A percentile compares a stretch with the other conserved stretches of the same genome.
Conservation (phyloP, 345 rosid genomes). For the Populus alba region DNA sequence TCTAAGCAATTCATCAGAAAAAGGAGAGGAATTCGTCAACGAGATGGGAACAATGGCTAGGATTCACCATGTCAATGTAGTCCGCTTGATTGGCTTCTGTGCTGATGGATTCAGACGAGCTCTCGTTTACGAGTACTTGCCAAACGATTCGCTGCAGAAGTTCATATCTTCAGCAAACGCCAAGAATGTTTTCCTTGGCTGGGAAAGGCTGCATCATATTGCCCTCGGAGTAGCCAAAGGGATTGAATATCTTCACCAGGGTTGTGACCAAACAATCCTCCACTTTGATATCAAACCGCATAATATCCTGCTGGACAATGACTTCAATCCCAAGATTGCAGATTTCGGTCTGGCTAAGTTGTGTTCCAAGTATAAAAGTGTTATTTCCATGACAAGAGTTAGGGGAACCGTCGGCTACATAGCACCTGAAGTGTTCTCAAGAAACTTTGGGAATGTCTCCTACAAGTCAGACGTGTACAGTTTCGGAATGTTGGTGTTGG, state of each 20-base stretch:
- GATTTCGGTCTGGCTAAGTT: neutral
- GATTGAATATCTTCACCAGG: neutral
- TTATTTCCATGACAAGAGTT: neutral
- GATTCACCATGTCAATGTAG: constrained; percentile 14
- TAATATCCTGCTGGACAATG: neutral
- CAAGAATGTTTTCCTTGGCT: neutral
- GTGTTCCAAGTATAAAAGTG: neutral
- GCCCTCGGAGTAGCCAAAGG: neutral
- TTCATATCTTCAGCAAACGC: neutral
- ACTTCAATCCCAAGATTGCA: neutral
- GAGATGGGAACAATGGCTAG: constrained; percentile 6
- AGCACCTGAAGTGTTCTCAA: neutral
- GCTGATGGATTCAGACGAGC: constrained; percentile 19
- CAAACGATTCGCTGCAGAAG: constrained; percentile 1
- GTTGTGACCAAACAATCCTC: neutral
- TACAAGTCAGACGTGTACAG: neutral
- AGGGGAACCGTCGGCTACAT: neutral
- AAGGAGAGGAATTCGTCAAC: constrained; percentile 9
- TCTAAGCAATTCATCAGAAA: neutral
- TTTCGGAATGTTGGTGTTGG: neutral
- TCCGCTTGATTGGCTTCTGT: constrained; percentile 14
- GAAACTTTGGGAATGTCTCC: neutral
- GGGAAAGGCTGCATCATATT: neutral
- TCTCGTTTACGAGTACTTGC: constrained; percentile 6
- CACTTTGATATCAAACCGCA: neutral